A percentile compares a stretch with the other conserved stretches of the same genome.
Conservation (phyloP, 2,329 filamentous ascomycete genomes). For the Fusarium lateritium region DNA sequence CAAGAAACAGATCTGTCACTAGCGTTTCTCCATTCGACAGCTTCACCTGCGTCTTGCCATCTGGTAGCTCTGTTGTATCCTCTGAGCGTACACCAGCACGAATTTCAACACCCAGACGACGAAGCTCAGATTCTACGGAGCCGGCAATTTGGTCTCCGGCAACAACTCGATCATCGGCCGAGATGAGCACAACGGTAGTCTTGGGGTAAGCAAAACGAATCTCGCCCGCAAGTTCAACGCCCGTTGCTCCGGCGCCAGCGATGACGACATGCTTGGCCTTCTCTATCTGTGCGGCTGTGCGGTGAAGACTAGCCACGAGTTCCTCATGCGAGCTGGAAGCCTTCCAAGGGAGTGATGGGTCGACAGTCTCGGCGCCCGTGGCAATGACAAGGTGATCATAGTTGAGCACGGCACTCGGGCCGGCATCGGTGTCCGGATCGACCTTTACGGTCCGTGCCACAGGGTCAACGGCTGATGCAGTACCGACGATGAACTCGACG, state of each 20-base stretch:
- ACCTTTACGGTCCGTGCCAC: constrained; percentile 61
- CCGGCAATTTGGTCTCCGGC: constrained; percentile 60
- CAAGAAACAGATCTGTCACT: constrained; percentile 69
- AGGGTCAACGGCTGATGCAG: constrained; percentile 60
- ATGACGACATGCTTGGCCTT: constrained; percentile 67
- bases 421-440: constrained; percentile 33
- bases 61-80: constrained; percentile 50
- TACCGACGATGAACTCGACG: constrained; percentile 68
- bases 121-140: constrained; percentile 64
- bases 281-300: constrained; percentile 58
- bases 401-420: constrained; percentile 33
- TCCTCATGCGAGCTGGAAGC: constrained; percentile 63
- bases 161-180: constrained; percentile 58
- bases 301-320: constrained; percentile 57
- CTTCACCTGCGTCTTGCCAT: constrained; percentile 64
- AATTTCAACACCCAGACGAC: constrained; percentile 67
- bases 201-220: constrained; percentile 66
- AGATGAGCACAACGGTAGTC: constrained; percentile 66
- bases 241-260: constrained; percentile 70
- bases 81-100: constrained; percentile 59
- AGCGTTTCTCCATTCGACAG: constrained; percentile 64
- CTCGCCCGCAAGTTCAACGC: constrained; percentile 70
- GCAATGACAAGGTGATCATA: constrained; percentile 73
- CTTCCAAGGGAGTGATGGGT: constrained; percentile 67
- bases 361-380: constrained; percentile 64